Conservation (phyloP, 2,329 filamentous ascomycete species). For the Pseudocercospora fuligena region DNA sequence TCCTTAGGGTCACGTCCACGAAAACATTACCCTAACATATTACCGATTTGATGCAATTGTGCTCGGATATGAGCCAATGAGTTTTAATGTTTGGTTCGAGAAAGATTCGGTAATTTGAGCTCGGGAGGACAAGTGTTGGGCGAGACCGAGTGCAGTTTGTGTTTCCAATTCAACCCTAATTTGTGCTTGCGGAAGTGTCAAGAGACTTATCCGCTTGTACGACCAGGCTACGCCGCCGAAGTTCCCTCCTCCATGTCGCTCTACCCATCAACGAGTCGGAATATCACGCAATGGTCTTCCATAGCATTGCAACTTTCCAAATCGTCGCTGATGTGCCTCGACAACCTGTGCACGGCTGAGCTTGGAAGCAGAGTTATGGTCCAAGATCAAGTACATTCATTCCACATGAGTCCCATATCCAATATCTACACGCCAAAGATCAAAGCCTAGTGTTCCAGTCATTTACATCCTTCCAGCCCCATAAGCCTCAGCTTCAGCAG, state of each 20-base stretch:
- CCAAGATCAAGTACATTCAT: not conserved
- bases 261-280: too few species aligned
- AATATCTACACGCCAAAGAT: constrained; percentile 5
- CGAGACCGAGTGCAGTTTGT: not conserved
- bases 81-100: not conserved
- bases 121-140: not conserved
- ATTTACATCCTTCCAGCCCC: constrained; percentile 18
- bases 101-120: not conserved
- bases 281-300: too few species aligned
- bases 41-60: not conserved
- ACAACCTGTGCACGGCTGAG: too few species aligned
- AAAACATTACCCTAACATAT: not conserved
- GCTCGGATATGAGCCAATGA: not conserved
- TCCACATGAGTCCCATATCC: constrained; percentile 2
- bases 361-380: not conserved
- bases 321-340: too few species aligned
- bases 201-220: too few species aligned
- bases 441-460: not conserved
- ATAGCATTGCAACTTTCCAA: too few species aligned
- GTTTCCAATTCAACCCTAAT: not conserved
- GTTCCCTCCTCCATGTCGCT: too few species aligned
- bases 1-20: not conserved
- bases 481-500: constrained; percentile 33
- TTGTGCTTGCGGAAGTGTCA: not conserved
- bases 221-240: too few species aligned